phyloP scores from a whole-genome alignment of 2,329 filamentous ascomycete species.

The Fusarium liriodendri region DNA sequence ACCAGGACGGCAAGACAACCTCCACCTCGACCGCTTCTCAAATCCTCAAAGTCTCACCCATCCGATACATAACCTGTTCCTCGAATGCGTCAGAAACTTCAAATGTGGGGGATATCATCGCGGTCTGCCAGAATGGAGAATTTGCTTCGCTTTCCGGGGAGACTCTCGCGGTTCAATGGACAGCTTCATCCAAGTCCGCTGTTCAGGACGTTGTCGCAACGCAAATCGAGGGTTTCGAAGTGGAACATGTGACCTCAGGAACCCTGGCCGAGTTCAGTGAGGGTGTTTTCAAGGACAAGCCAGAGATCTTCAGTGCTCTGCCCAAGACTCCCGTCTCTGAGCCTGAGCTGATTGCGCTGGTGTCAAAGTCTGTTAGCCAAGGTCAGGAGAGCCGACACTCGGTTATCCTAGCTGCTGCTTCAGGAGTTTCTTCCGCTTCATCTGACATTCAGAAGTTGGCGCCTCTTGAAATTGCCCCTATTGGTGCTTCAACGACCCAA shows the following conservation, averaged over 20 bases:
- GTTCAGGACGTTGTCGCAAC: constrained; percentile 51
- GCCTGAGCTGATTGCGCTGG: constrained; percentile 65
- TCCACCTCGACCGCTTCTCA: constrained; percentile 60
- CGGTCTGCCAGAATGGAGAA: constrained; percentile 70
- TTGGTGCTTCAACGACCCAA: constrained; percentile 42
- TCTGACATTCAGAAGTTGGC: constrained; percentile 51
- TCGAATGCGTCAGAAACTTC: constrained; percentile 43
- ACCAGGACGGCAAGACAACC: constrained; percentile 62
- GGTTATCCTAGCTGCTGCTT: constrained; percentile 48
- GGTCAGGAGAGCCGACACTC: constrained; percentile 46
- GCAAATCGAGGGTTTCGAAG: constrained; percentile 52
- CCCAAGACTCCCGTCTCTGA: constrained; percentile 58
- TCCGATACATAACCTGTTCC: constrained; percentile 51
- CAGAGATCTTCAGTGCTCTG: constrained; percentile 64
- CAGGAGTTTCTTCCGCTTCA: constrained; percentile 36
- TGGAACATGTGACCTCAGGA: constrained; percentile 63
- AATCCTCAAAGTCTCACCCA: constrained; percentile 52
- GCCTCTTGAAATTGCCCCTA: constrained; percentile 54
- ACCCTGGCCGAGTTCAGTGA: constrained; percentile 61
- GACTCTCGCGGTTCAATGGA: constrained; percentile 50
- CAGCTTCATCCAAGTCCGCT: constrained; percentile 47
- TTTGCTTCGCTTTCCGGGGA: constrained; percentile 71
- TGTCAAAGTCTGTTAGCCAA: constrained; percentile 54
- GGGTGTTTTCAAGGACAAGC: constrained; percentile 66
- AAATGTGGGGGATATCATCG: constrained; percentile 57